Conservation (phyloP, 208 protist genomes). For the Acanthamoeba healyi region DNA sequence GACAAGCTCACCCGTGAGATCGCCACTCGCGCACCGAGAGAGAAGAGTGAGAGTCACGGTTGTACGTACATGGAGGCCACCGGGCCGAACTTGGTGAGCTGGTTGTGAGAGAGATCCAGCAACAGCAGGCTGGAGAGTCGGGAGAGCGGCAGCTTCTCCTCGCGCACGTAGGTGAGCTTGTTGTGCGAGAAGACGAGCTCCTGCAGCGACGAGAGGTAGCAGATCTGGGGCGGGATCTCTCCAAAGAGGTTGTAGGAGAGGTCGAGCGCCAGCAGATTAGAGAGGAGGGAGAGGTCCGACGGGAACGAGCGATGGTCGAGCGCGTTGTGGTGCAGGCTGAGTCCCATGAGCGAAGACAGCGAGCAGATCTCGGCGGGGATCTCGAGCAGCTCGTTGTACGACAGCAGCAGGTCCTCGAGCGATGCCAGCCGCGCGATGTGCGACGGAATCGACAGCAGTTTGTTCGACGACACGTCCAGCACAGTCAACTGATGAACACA, state of each 20-base stretch:
- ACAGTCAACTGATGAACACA: slow-evolving; percentile 19
- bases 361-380: slow-evolving; percentile 38
- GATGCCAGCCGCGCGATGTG: neutral
- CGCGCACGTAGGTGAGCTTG: slow-evolving; percentile 74
- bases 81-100: slow-evolving; percentile 55
- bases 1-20: neutral
- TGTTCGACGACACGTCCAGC: slow-evolving; percentile 61
- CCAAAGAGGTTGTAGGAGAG: slow-evolving; percentile 72
- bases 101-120: slow-evolving; percentile 68
- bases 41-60: neutral
- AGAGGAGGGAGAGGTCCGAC: neutral
- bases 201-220: slow-evolving; percentile 28
- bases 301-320: slow-evolving; percentile 67
- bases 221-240: slow-evolving; percentile 73
- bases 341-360: slow-evolving; percentile 55
- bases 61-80: slow-evolving; percentile 49
- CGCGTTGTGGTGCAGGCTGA: slow-evolving; percentile 70
- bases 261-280: slow-evolving; percentile 66
- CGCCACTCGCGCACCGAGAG: neutral
- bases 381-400: slow-evolving; percentile 44
- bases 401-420: slow-evolving; percentile 64
- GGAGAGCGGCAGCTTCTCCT: slow-evolving; percentile 70
- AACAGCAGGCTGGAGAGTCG: slow-evolving; percentile 46
- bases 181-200: slow-evolving; percentile 70
- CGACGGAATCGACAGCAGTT: neutral